phyloP scores from a whole-genome alignment of 2,329 filamentous ascomycete species.

The Colletotrichum navitas region DNA sequence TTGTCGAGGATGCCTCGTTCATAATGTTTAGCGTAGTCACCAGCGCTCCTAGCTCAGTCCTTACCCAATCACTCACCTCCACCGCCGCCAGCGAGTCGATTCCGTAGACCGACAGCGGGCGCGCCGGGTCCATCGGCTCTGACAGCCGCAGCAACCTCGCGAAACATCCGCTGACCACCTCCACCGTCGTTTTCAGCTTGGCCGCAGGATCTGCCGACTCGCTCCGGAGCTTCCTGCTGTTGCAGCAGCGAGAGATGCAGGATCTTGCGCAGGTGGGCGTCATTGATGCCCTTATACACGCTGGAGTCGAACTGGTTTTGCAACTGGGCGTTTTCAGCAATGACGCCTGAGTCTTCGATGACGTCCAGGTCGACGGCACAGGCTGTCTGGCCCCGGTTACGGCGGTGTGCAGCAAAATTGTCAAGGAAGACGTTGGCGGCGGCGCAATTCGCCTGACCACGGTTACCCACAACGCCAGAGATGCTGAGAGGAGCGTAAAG shows the following conservation, averaged over 20 bases:
- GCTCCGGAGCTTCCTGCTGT: too few species aligned
- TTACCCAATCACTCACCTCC: conserved; percentile 48
- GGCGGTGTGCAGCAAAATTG: conserved; percentile 46
- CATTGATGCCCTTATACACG: not conserved
- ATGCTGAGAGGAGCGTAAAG: conserved; percentile 52
- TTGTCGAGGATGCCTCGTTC: too few species aligned
- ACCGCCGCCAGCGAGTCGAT: conserved; percentile 50
- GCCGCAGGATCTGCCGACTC: too few species aligned
- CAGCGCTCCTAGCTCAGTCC: conserved; percentile 45
- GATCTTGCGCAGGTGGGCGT: too few species aligned
- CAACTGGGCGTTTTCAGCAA: not conserved
- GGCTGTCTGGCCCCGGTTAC: not conserved
- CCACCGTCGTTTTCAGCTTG: too few species aligned
- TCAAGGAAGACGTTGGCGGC: conserved; percentile 53
- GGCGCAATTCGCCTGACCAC: conserved; percentile 52
- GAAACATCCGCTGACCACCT: conserved; percentile 7
- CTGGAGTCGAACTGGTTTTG: conserved; percentile 8
- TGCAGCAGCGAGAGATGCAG: too few species aligned
- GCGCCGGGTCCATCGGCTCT: conserved; percentile 45
- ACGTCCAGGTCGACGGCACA: conserved; percentile 10
- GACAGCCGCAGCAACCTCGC: conserved; percentile 43
- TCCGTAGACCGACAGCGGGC: conserved; percentile 47
- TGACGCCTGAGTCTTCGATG: conserved; percentile 12
- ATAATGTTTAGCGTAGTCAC: conserved; percentile 48
- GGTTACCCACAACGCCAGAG: conserved; percentile 48